phyloP scores from a whole-genome alignment of 192 early-diverging fungal genomes.

The Gaertneriomyces semiglobifer region DNA sequence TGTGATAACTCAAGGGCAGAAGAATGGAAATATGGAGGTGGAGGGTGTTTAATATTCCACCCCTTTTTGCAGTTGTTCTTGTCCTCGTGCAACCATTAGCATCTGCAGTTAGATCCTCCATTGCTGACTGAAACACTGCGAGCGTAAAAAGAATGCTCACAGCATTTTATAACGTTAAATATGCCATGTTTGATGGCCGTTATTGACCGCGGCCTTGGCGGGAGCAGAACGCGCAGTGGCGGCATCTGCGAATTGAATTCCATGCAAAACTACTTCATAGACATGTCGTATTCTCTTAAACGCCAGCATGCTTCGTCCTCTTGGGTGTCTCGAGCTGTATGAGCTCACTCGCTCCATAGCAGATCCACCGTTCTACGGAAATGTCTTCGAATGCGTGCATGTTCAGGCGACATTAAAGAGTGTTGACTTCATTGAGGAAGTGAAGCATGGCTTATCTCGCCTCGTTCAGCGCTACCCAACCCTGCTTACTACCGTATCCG shows the following conservation, averaged over 20 bases:
- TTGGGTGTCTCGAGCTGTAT: neutral
- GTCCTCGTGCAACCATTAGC: no score
- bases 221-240: no score
- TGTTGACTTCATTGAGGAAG: neutral
- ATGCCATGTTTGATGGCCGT: no score
- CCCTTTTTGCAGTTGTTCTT: no score
- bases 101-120: no score
- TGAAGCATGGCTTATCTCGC: neutral
- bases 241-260: no score
- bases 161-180: neutral
- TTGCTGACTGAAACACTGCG: neutral
- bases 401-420: neutral
- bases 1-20: no score
- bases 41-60: no score
- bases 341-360: neutral
- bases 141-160: neutral
- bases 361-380: constrained; percentile 3
- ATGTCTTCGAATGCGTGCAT: constrained; percentile 1
- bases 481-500: neutral
- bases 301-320: constrained; percentile 3
- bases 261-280: no score
- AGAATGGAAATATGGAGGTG: no score
- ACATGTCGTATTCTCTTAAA: neutral
- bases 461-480: constrained; percentile 1
- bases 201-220: no score